Conservation (phyloP, 805 yeast genomes). For the Candida koratica region DNA sequence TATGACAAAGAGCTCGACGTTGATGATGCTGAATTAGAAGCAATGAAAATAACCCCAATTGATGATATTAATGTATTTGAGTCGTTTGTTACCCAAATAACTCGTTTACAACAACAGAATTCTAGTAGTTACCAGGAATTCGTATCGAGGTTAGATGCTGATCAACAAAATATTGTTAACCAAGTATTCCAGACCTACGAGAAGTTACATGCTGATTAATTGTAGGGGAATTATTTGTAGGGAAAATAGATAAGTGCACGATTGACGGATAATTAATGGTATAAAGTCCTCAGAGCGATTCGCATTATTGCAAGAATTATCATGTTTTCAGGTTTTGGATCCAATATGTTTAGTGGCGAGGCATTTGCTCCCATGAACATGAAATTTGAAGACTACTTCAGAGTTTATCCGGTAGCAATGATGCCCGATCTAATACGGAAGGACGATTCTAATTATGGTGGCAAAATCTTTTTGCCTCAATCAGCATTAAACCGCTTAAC, state of each 20-base stretch:
- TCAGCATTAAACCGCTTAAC: constrained; percentile 86
- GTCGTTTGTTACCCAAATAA: constrained; percentile 55
- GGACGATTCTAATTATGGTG: constrained; percentile 86
- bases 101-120: constrained; percentile 46
- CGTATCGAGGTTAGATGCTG: constrained; percentile 37
- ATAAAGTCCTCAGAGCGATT: too few species aligned
- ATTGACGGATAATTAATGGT: too few species aligned
- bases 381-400: constrained; percentile 77
- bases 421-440: constrained; percentile 74
- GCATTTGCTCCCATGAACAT: constrained; percentile 28
- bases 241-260: too few species aligned
- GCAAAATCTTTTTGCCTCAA: constrained; percentile 92
- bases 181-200: constrained; percentile 13
- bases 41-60: constrained; percentile 72
- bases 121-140: constrained; percentile 46
- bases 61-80: constrained; percentile 72
- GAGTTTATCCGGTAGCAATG: constrained; percentile 89
- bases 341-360: constrained; percentile 33
- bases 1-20: constrained; percentile 42
- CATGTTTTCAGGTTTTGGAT: constrained; percentile 44
- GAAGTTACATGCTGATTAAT: constrained; percentile 7
- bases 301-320: too few species aligned
- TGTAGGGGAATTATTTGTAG: too few species aligned
- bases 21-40: constrained; percentile 77
- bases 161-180: constrained; percentile 25